A percentile compares a stretch with the other conserved stretches of the same genome.
These are phyloP conservation scores for Acanthamoeba royreba DNA, from an alignment of 208 protist species.

Conservation along the genomic window DNA sequence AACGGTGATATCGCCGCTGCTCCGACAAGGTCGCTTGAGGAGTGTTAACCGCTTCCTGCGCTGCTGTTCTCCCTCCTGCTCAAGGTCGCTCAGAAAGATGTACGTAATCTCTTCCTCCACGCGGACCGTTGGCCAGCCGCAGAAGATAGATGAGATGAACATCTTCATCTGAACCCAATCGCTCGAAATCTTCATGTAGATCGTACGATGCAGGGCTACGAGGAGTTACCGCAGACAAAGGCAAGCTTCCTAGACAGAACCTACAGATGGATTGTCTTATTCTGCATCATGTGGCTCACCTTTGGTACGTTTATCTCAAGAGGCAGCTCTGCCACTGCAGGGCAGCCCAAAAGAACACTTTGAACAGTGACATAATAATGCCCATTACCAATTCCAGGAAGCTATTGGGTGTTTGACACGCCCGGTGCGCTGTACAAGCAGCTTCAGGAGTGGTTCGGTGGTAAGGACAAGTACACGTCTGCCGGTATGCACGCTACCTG, in stretches of 20 bases:
- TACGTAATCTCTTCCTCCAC: too few relatives aligned
- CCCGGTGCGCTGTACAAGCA: conserved; percentile 54
- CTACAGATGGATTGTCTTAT: neutral
- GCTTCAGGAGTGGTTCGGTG: conserved; percentile 52
- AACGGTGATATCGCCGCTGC: too few relatives aligned
- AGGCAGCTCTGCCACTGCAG: neutral
- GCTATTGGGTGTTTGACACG: conserved; percentile 63
- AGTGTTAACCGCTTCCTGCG: too few relatives aligned
- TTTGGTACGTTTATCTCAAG: neutral
- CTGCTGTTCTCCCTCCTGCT: too few relatives aligned
- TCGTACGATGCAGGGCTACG: too few relatives aligned
- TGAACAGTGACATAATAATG: neutral
- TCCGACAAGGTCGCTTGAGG: too few relatives aligned
- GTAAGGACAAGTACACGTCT: neutral
- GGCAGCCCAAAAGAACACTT: neutral
- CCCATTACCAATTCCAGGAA: neutral
- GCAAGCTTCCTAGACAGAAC: neutral
- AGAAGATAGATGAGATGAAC: too few relatives aligned
- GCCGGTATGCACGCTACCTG: neutral
- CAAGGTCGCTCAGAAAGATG: too few relatives aligned
- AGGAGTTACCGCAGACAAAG: neutral
- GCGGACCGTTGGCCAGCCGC: too few relatives aligned
- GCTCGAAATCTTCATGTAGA: too few relatives aligned
- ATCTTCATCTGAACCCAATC: too few relatives aligned
- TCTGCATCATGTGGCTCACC: conserved; percentile 27